Base-by-base conservation (phyloP, 768 basidiomycete species). In the Rhodotorula graminis region DNA sequence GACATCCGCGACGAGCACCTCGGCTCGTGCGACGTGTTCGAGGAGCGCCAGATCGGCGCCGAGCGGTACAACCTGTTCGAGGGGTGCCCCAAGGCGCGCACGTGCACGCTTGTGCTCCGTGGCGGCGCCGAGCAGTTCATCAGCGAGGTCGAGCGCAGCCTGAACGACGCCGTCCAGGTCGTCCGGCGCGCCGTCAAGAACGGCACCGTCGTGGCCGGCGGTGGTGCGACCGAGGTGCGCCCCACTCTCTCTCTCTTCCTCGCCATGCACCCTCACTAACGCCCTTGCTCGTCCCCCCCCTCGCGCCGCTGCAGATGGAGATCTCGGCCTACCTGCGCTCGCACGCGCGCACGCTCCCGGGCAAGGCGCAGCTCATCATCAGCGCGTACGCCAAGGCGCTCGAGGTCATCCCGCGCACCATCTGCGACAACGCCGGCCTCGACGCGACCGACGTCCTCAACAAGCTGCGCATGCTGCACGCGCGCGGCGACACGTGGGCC, bases 101-200 rank as follows among this genome's bases (percentile, higher is more conserved):
- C 95, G 1, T 97, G 96, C 81, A 98, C 96, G 25, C 83, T 99
- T 14, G 81, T 99, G 33, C 87, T 99, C 70, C 87, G 96, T 64
- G 96, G 96, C 70, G 96, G 96, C 42, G 96, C 96, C 0, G 94
- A 98, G 79, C 96, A 99, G 81, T 98, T 99, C 82, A 98, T 98
- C 73, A 93, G 93, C 80, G 96, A 98, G 81, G 94, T 98, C 15
- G 95, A 98, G 82, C 84, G 96, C 68, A 93, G 92, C 87, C 82
- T 99, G 76, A 95, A 99, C 79, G 96, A 99, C 80, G 94, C 95
- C 3, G 92, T 98, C 78, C 98, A 98, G 94, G 94, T 99, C n/a
- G 96, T 99, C 57, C 96, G 96, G 82, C 86, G 96, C 64, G 94
- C 96, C 9, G 89, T 99, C 77, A 89, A 89, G 80, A 98, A 93